Evolutionary conservation across 2,329 filamentous ascomycete species (phyloP), one percentile per base, ranked within the genome.

Genomic region (Allantophomopsis cytisporea): DNA sequence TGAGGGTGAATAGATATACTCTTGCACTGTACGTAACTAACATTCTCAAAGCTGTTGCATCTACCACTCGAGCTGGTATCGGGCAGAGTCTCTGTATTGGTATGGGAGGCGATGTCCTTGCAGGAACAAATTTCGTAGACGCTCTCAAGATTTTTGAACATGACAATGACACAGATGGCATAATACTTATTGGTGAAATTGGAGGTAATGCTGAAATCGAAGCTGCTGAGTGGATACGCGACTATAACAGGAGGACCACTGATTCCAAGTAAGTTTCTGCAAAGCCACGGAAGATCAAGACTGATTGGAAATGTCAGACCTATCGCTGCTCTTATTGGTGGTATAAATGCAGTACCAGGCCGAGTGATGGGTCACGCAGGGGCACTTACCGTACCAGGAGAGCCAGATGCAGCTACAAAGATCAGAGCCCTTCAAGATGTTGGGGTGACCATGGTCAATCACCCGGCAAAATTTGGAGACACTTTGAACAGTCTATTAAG

Each of bases 291-390:
- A 2, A 10, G 20, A 36, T 31, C 3, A 4, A 45, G 4, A 42
- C 35, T 17, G 31, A 34, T 12, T 15, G 4, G n/a, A 21, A 36
- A 13, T 7, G 13, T 21, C 42, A 80, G 76, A 49, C 83, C 83
- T 0, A 83, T 88, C 35, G 76, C 80, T 51, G 83, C 77, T 36
- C 63, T 86, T 5, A 66, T 88, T 20, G 81, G 73, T 21, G 83
- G 83, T 4, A 60, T 77, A 36, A 61, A 73, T 45, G 78, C 78
- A n/a, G 68, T 70, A 5, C 61, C 65, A 13, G 76, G 76, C 12
- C 69, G 71, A 16, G 69, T 85, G 34, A 87, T 88, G 81, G 83
- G 83, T 8, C 83, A 89, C 55, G 80, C 83, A 8, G 83, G 83
- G 34, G 83, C 83, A 12, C 84, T 83, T 64, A 65, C 68, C 39